Evolutionary conservation across 805 yeast genomes (phyloP), one percentile per base, ranked within the genome.

Genomic region (Ogataea sp.): DNA sequence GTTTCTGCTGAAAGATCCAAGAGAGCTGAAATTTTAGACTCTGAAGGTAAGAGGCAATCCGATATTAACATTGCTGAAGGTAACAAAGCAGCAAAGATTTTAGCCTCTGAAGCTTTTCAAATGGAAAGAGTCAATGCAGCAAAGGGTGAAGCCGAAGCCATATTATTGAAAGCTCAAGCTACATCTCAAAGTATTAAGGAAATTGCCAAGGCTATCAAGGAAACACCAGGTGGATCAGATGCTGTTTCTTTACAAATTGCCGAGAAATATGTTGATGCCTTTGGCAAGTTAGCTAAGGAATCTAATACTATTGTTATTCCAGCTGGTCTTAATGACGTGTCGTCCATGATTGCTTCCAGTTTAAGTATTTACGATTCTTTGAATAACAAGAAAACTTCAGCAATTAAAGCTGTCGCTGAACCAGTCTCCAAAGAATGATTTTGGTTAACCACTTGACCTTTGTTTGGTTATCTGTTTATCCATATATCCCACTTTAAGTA

Each of bases 61-160:
- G 81, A 75, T 36, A 85, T 86, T 56, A 86, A 86, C 56, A 78
- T 80, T 44, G 88, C 93, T 41, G 94, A 85, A 60, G 94, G 94
- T 57, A 80, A 78, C 46, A 83, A 81, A 55, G 76, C 73, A 42
- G 70, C 85, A 1, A 71, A 73, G 36, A 81, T 84, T 44, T 69
- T 84, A 46, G 79, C 80, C n/a, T 82, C 90, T 4, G 90, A 84
- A 59, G 90, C 85, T 43, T 58, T 61, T 34, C 74, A 75, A 58
- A 65, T 72, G 36, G 75, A 79, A 53, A 71, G 70, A 45, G 73
- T 82, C 52, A 82, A 83, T 53, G 65, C 62, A 31, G 89, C 90
- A n/a, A 64, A 59, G 46, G 90, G 88, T 70, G 85, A 80, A 48
- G 78, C 85, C 33, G 78, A 81, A 53, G 80, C 85, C 14, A 75